Conservation (phyloP, 1,284 basidiomycete species). For the Coniferiporia weirii region DNA sequence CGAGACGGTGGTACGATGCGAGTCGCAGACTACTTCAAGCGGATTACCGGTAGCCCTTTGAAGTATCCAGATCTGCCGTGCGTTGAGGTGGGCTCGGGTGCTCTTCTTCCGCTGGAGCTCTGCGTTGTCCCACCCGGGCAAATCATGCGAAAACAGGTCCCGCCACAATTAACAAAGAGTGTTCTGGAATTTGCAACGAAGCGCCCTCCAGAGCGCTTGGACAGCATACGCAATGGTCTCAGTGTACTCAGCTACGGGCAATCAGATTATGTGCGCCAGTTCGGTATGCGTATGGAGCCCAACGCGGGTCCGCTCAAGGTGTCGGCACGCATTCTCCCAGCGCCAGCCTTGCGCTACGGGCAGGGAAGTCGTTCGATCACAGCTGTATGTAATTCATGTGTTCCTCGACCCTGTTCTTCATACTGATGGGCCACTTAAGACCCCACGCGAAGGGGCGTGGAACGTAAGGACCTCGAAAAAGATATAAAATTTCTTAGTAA, state of each 20-base stretch:
- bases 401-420: background rate
- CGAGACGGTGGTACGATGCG: constrained; percentile 48
- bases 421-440: constrained; percentile 30
- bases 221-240: constrained; percentile 52
- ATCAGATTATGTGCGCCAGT: constrained; percentile 58
- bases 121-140: constrained; percentile 64
- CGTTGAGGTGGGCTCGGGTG: constrained; percentile 61
- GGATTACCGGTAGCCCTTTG: constrained; percentile 44
- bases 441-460: constrained; percentile 60
- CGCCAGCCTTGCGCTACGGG: constrained; percentile 62
- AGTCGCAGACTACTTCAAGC: constrained; percentile 58
- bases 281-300: constrained; percentile 22
- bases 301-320: constrained; percentile 42
- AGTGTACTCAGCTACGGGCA: constrained; percentile 61
- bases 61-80: constrained; percentile 55
- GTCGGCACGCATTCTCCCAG: constrained; percentile 52
- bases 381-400: constrained; percentile 38
- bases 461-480: constrained; percentile 46
- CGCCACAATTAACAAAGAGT: constrained; percentile 57
- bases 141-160: constrained; percentile 69
- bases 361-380: constrained; percentile 41
- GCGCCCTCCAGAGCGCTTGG: constrained; percentile 53
- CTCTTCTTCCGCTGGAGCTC: constrained; percentile 62
- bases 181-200: constrained; percentile 71
- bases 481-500: background rate